Evolutionary conservation across 2,329 filamentous ascomycete species (phyloP).

Genomic region (Ophiostoma ips): DNA sequence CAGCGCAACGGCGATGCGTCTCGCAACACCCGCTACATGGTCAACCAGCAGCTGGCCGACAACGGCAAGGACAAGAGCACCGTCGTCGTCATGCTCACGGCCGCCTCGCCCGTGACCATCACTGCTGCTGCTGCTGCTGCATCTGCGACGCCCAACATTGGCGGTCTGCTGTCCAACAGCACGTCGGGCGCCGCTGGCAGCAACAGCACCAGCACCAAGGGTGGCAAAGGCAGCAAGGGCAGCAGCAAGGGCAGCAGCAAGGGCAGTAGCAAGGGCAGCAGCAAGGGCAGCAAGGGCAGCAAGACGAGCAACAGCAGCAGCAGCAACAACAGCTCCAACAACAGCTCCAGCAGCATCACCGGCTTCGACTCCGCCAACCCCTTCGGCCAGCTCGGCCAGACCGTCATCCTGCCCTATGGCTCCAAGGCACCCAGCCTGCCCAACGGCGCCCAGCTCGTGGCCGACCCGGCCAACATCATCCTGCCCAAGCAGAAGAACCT

Average conservation of each 20-base stretch:
- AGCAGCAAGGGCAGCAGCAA: too few relatives aligned
- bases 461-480: conserved; percentile 26
- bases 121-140: conserved; percentile 16
- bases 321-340: conserved; percentile 17
- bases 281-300: too few relatives aligned
- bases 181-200: background rate
- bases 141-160: too few relatives aligned
- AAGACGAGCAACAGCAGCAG: background rate
- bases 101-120: conserved; percentile 24
- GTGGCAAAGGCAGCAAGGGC: background rate
- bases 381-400: conserved; percentile 22
- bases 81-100: conserved; percentile 26
- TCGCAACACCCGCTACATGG: conserved; percentile 24
- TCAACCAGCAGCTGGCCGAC: conserved; percentile 26
- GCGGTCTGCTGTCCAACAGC: conserved; percentile 8
- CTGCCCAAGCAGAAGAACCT: conserved; percentile 20
- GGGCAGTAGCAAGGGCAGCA: conserved; percentile 2
- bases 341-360: conserved; percentile 8
- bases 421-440: conserved; percentile 18
- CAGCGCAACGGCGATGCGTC: conserved; percentile 17
- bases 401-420: conserved; percentile 23
- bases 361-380: conserved; percentile 20
- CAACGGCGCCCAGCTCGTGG: conserved; percentile 20
- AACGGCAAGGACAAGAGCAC: conserved; percentile 22
- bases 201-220: background rate